These are phyloP conservation scores for Hemileia vastatrix DNA, from an alignment of 1,284 basidiomycete genomes.

Conservation along the genomic window DNA sequence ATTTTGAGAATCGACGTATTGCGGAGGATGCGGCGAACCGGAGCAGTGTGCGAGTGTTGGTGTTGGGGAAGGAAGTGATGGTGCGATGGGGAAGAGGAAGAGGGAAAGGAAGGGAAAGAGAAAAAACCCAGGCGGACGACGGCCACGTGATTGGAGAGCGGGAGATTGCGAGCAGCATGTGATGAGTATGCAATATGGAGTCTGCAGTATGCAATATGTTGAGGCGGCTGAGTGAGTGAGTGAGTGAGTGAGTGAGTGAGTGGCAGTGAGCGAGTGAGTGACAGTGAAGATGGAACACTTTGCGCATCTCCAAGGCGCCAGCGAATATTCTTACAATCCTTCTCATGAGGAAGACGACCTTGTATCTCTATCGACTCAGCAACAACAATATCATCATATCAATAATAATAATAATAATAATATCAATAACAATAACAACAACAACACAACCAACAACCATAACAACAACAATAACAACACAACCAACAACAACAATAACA, in stretches of 20 bases:
- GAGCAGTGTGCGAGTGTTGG: slow-evolving; percentile 74
- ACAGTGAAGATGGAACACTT: slow-evolving; percentile 22
- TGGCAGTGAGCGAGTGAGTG: no score
- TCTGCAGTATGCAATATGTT: no score
- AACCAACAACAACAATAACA: slow-evolving; percentile 20
- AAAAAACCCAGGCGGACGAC: background rate
- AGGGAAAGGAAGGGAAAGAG: slow-evolving; percentile 12
- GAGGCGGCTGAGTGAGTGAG: no score
- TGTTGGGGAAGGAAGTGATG: slow-evolving; percentile 63
- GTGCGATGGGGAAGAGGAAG: slow-evolving; percentile 68
- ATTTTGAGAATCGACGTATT: slow-evolving; percentile 67
- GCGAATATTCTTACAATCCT: slow-evolving; percentile 22
- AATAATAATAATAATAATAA: background rate
- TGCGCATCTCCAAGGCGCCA: slow-evolving; percentile 18
- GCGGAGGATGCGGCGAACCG: slow-evolving; percentile 79
- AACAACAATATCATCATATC: background rate
- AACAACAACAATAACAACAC: background rate
- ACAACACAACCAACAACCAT: slow-evolving; percentile 1
- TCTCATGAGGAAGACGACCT: slow-evolving; percentile 19
- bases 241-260: no score
- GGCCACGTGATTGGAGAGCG: slow-evolving; percentile 9
- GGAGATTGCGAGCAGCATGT: slow-evolving; percentile 23
- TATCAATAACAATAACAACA: slow-evolving; percentile 19
- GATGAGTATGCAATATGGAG: no score
- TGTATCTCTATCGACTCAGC: slow-evolving; percentile 13